These are phyloP conservation scores for Populus pruinosa DNA, from an alignment of 345 rosid genomes.

Conservation along the genomic window DNA sequence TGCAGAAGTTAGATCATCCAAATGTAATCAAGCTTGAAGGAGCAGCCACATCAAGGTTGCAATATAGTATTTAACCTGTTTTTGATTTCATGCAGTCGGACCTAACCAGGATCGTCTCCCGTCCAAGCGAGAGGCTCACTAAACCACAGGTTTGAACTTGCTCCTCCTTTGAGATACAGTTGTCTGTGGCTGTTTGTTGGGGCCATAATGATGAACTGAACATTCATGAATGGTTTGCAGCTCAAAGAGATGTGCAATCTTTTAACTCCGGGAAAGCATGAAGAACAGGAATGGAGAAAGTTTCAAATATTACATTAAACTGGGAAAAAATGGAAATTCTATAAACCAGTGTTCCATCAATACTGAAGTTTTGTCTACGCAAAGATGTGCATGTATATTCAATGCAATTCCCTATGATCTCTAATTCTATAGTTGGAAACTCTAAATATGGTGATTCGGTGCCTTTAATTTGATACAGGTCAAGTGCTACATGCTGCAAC, in stretches of 20 bases:
- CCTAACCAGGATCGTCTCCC: constrained; percentile 56
- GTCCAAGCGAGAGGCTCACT: constrained; percentile 61
- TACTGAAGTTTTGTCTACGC: too few species aligned
- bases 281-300: neutral
- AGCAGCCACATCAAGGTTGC: constrained; percentile 83
- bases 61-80: constrained; percentile 82
- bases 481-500: constrained; percentile 77
- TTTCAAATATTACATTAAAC: neutral
- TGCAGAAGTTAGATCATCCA: constrained; percentile 76
- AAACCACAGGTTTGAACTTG: constrained; percentile 55
- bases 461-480: constrained; percentile 37
- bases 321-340: neutral
- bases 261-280: neutral
- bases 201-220: neutral
- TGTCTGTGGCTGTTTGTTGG: neutral
- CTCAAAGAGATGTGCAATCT: neutral
- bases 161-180: neutral
- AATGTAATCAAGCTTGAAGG: constrained; percentile 83
- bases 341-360: too few species aligned
- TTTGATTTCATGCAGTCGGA: constrained; percentile 73
- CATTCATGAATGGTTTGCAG: neutral
- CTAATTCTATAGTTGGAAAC: neutral
- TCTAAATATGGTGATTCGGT: neutral
- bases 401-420: too few species aligned
- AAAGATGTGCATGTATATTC: too few species aligned